phyloP scores from a whole-genome alignment of 768 basidiomycete genomes.

The Hypholoma fasciculare region DNA sequence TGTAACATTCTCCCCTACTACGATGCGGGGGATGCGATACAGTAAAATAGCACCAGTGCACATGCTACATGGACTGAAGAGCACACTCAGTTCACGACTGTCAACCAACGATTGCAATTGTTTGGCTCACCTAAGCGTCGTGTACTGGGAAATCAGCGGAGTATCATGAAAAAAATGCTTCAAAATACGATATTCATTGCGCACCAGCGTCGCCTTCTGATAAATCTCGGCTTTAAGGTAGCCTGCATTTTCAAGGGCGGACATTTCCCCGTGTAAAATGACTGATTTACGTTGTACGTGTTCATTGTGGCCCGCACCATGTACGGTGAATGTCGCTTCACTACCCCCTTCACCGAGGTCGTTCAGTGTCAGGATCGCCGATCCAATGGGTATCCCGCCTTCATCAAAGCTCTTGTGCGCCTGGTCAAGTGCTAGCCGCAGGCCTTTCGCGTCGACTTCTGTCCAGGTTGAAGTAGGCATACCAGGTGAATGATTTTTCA shows the following conservation, averaged over 20 bases:
- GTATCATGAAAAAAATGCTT: too few species aligned
- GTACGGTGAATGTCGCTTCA: constrained; percentile 9
- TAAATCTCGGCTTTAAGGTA: constrained; percentile 45
- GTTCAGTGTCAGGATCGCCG: constrained; percentile 37
- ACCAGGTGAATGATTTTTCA: too few species aligned
- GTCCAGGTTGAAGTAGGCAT: constrained; percentile 6
- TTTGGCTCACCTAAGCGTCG: constrained; percentile 31
- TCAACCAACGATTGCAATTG: too few species aligned
- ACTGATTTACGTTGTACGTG: constrained; percentile 34
- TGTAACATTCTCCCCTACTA: constrained; percentile 63
- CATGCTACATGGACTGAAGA: constrained; percentile 60
- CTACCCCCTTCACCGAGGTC: not conserved
- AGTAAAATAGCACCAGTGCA: constrained; percentile 64
- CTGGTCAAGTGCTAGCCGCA: constrained; percentile 28
- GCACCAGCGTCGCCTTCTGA: constrained; percentile 47
- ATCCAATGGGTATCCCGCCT: constrained; percentile 67
- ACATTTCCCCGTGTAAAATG: constrained; percentile 37
- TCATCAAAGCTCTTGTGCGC: constrained; percentile 47
- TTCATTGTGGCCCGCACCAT: constrained; percentile 35
- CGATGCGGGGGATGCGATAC: constrained; percentile 64
- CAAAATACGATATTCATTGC: constrained; percentile 7
- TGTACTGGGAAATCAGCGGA: constrained; percentile 25
- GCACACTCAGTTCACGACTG: not conserved
- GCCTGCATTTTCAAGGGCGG: constrained; percentile 51
- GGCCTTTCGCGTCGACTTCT: constrained; percentile 14